Evolutionary conservation across 768 basidiomycete species (phyloP).

Genomic region (Phaeotremella skinneri): DNA sequence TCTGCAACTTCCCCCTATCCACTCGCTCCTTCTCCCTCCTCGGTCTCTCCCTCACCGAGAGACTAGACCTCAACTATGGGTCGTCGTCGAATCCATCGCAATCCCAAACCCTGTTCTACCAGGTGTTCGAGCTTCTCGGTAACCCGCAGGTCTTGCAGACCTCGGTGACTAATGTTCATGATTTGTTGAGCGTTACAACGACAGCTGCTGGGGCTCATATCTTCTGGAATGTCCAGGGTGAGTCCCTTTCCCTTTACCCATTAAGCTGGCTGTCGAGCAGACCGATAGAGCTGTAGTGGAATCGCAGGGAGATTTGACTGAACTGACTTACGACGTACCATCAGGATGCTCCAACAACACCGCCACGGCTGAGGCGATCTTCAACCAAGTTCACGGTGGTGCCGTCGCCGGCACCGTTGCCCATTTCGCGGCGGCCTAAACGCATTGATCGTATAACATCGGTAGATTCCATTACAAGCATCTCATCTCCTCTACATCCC

Average conservation of each 20-base stretch:
- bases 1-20: slow-evolving; percentile 16
- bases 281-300: too few relatives aligned
- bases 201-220: slow-evolving; percentile 11
- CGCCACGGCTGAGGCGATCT: slow-evolving; percentile 12
- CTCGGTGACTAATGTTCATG: slow-evolving; percentile 14
- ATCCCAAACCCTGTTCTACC: slow-evolving; percentile 19
- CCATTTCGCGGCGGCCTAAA: slow-evolving; percentile 1
- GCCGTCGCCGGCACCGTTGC: slow-evolving; percentile 13
- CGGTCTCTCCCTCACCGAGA: slow-evolving; percentile 25
- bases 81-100: slow-evolving; percentile 13
- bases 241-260: neutral
- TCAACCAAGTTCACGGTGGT: slow-evolving; percentile 14
- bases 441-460: too few relatives aligned
- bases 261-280: neutral
- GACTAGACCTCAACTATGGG: slow-evolving; percentile 18
- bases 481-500: neutral
- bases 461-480: neutral
- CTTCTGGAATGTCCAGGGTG: slow-evolving; percentile 23
- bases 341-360: slow-evolving; percentile 22
- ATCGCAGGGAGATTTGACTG: too few relatives aligned
- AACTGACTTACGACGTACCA: neutral
- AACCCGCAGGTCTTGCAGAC: slow-evolving; percentile 16
- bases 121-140: slow-evolving; percentile 24
- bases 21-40: slow-evolving; percentile 22
- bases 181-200: slow-evolving; percentile 21